These are phyloP conservation scores for Ogataea trehalophila DNA, from an alignment of 805 yeast species.

Conservation along the genomic window DNA sequence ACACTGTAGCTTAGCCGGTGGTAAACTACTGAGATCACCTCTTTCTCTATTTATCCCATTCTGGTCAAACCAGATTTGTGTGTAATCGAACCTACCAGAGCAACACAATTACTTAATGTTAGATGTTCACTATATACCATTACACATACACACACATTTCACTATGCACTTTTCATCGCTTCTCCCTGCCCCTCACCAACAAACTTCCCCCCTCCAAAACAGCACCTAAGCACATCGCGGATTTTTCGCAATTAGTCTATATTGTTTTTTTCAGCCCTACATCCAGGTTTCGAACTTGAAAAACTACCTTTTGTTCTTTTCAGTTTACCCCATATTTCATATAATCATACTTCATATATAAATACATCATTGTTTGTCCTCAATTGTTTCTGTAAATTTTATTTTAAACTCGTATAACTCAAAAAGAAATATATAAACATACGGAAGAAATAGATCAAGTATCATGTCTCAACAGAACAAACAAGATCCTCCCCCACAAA, in stretches of 20 bases:
- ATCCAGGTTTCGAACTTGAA: too few species aligned
- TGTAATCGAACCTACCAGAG: too few species aligned
- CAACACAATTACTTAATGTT: too few species aligned
- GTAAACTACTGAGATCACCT: not conserved
- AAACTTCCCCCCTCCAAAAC: not conserved
- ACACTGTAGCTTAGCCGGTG: too few species aligned
- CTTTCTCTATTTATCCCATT: too few species aligned
- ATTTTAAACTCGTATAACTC: not conserved
- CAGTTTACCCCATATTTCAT: not conserved
- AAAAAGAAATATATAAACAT: too few species aligned
- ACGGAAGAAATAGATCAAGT: too few species aligned
- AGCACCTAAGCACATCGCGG: not conserved
- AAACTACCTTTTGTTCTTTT: not conserved
- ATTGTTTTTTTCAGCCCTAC: not conserved
- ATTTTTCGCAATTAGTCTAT: constrained; percentile 2
- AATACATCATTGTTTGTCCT: not conserved
- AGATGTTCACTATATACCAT: too few species aligned
- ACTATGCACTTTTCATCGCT: too few species aligned
- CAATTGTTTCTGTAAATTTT: too few species aligned
- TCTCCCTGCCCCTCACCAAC: not conserved
- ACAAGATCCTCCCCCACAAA: constrained; percentile 8
- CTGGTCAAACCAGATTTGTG: too few species aligned
- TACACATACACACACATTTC: too few species aligned
- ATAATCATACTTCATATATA: not conserved
- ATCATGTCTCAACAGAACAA: constrained; percentile 4